These are phyloP conservation scores for Apiospora arundinis DNA, from an alignment of 2,329 filamentous ascomycete species.

Conservation along the genomic window DNA sequence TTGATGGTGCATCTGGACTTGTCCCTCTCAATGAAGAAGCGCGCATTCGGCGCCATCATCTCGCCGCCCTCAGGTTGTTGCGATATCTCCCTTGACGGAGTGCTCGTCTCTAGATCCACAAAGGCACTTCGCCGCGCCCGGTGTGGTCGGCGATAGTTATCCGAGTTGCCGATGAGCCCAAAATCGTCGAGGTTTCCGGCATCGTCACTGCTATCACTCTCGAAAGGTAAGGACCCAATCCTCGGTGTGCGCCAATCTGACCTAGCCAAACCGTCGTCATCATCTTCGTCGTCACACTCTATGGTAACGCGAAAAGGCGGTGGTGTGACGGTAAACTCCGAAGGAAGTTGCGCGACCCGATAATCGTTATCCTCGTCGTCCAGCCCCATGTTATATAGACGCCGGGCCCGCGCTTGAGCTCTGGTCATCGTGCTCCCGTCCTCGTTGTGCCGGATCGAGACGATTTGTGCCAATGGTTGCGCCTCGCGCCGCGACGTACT, in stretches of 20 bases:
- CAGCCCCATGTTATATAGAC: constrained; percentile 50
- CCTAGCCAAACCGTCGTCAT: constrained; percentile 46
- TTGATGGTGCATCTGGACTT: constrained; percentile 87
- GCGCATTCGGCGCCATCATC: constrained; percentile 75
- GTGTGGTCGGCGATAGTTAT: constrained; percentile 37
- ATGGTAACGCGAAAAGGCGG: constrained; percentile 62
- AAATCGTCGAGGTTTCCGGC: constrained; percentile 42
- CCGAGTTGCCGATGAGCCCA: constrained; percentile 35
- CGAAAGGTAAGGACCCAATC: constrained; percentile 62
- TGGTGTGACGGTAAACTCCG: constrained; percentile 56
- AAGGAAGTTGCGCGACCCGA: constrained; percentile 61
- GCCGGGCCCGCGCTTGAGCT: constrained; percentile 50
- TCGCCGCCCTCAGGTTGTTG: constrained; percentile 63
- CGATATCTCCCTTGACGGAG: constrained; percentile 58
- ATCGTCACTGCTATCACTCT: constrained; percentile 53
- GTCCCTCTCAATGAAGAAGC: constrained; percentile 82
- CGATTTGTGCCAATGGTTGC: constrained; percentile 45
- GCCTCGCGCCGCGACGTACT: constrained; percentile 35
- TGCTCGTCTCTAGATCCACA: constrained; percentile 41
- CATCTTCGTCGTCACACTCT: constrained; percentile 67
- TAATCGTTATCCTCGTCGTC: constrained; percentile 52
- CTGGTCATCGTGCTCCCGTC: constrained; percentile 56
- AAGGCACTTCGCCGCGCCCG: constrained; percentile 40
- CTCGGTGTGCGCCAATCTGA: constrained; percentile 50
- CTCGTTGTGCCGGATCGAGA: constrained; percentile 60